Evolutionary conservation across 495 filamentous ascomycete species (phyloP), one percentile per base, ranked within the genome.

Genomic region (Evansstolkia leycettana): DNA sequence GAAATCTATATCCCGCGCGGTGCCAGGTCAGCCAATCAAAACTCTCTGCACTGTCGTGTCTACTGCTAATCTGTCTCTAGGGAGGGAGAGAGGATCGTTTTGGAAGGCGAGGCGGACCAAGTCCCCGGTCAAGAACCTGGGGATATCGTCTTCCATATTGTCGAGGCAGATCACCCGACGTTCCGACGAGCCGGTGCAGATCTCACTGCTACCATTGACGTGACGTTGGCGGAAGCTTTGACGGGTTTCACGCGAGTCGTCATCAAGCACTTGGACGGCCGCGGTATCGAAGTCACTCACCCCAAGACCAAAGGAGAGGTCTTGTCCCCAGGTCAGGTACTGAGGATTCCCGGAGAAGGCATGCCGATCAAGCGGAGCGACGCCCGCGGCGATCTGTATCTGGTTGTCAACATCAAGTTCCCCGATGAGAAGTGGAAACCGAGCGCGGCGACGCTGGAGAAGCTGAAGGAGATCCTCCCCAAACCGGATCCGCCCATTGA

Each of bases 1-100:
- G 92, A 98, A 58, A 76, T 98, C 25, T 96, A 95, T 61, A 94
- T 98, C 39, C 86, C 90, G 19, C 79, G 80, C 26, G 90, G 90
- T 29, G 80, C 87, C 24, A 76, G 73, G 66, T 72, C 47, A 46
- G 64, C 42, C 8, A n/a, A n/a, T 36, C 7, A 12, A 15, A 8
- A 7, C 15, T 18, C 16, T 17, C 12, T 1, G 8, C 7, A 15
- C 17, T 2, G 13, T 15, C 12, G 20, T 13, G 19, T 25, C 33
- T 14, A 16, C 17, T 14, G 7, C 52, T 65, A 33, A 59, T 33
- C 10, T 23, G 8, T 27, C 17, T 20, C 9, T 32, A 74, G 74
- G 38, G 75, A 90, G 54, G 89, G 89, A 37, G 90, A 96, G 39
- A 74, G 75, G 34, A 93, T 98, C 43, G 75, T 92, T 9, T 62